These are phyloP conservation scores for Selaginella tamariscina DNA, from an alignment of 75 land plant species.

Conservation along the genomic window DNA sequence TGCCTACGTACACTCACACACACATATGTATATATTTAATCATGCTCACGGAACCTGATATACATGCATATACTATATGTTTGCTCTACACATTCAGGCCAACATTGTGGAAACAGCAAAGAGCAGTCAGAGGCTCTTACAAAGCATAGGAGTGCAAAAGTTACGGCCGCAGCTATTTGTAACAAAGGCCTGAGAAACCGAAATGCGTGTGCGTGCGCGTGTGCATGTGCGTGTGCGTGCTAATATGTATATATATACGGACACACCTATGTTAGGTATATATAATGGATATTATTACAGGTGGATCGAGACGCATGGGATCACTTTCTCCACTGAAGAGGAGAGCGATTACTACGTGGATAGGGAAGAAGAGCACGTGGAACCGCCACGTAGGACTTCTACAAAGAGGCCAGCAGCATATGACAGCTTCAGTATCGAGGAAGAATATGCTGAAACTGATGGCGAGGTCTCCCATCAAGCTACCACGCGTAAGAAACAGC, in stretches of 20 bases:
- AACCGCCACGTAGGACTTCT: not conserved
- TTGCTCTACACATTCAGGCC: slow-evolving; percentile 59
- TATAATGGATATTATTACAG: no score
- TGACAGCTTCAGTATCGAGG: slow-evolving; percentile 1
- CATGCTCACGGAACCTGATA: no score
- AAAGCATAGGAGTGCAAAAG: slow-evolving; percentile 47
- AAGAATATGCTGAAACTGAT: not conserved
- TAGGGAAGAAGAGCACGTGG: not conserved
- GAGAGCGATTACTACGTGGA: not conserved
- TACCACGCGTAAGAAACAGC: slow-evolving; percentile 16
- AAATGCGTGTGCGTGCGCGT: no score
- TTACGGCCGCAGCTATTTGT: slow-evolving; percentile 39
- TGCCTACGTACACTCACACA: no score
- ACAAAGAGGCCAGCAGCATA: not conserved
- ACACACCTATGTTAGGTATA: no score
- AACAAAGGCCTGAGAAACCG: slow-evolving; percentile 15
- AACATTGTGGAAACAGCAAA: slow-evolving; percentile 66
- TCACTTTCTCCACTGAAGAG: not conserved
- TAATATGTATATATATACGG: no score
- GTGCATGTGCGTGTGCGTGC: no score
- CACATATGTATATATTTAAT: no score
- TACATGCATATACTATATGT: no score
- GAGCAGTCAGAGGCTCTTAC: slow-evolving; percentile 73
- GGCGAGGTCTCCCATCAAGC: not conserved
- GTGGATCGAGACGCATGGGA: not conserved